Conservation (phyloP, 139 green algal species). For the Ettlia oleoabundans region DNA sequence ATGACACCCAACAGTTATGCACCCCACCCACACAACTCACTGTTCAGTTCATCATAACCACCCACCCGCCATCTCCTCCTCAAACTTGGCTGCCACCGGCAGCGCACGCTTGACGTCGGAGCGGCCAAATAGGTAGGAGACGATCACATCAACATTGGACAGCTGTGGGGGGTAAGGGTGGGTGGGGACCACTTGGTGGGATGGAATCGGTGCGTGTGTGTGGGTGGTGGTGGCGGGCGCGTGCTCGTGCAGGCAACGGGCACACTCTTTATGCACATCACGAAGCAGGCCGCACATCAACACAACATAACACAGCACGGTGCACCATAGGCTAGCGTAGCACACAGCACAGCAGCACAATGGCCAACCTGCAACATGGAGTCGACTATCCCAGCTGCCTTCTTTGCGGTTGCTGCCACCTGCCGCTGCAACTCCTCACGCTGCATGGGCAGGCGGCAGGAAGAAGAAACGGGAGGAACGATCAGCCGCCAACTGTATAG, state of each 20-base stretch:
- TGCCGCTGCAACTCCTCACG: slow-evolving; percentile 42
- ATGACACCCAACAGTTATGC: too few species aligned
- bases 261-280: neutral
- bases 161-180: slow-evolving; percentile 53
- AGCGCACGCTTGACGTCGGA: slow-evolving; percentile 14
- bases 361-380: slow-evolving; percentile 57
- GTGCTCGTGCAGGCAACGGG: too few species aligned
- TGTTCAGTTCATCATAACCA: too few species aligned
- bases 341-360: neutral
- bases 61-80: slow-evolving; percentile 26
- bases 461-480: too few species aligned
- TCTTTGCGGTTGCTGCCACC: slow-evolving; percentile 52
- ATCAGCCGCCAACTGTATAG: too few species aligned
- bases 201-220: too few species aligned
- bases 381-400: slow-evolving; percentile 63
- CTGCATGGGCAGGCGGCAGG: too few species aligned
- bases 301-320: neutral
- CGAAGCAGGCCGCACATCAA: neutral
- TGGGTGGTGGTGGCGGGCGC: too few species aligned
- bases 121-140: slow-evolving; percentile 66
- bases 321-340: neutral
- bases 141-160: slow-evolving; percentile 70
- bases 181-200: neutral
- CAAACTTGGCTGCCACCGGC: slow-evolving; percentile 31
- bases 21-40: too few species aligned